Conservation (phyloP, 208 protist species). For the Leptomonas pyrrhocoris region DNA sequence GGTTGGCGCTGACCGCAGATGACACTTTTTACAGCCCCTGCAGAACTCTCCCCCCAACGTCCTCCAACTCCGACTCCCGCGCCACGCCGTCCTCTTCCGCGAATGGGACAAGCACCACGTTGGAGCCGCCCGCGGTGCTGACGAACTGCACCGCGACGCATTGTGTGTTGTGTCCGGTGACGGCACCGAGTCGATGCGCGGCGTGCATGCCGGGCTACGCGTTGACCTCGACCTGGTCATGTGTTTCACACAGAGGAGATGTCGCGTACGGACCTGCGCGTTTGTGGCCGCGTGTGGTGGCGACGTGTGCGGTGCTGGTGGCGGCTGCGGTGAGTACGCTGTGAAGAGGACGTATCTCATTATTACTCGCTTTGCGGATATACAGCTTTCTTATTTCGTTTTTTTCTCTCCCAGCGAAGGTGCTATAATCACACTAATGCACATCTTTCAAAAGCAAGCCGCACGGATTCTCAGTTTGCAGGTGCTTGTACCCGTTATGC, state of each 20-base stretch:
- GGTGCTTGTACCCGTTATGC: too few species aligned
- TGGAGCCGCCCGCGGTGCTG: background rate
- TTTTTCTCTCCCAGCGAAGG: background rate
- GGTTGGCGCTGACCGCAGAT: background rate
- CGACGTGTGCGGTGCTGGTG: background rate
- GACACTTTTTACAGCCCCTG: background rate
- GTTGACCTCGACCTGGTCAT: background rate
- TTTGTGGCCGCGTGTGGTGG: background rate
- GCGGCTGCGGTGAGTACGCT: background rate
- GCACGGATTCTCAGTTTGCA: too few species aligned
- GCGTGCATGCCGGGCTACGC: slow-evolving; percentile 5
- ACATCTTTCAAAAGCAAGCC: too few species aligned
- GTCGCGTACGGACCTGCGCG: background rate
- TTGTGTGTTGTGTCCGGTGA: slow-evolving; percentile 4
- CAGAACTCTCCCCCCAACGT: background rate
- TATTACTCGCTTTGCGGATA: background rate
- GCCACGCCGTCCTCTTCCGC: background rate
- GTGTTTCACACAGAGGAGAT: background rate
- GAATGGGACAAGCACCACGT: background rate
- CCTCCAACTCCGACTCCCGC: background rate
- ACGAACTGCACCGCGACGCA: background rate
- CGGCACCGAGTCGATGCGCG: background rate
- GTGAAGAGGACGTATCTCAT: background rate
- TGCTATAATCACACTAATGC: too few species aligned
- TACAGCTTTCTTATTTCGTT: background rate